Evolutionary conservation across 495 filamentous ascomycete genomes (phyloP), one percentile per base, ranked within the genome.

Genomic region (Neurospora sp.): DNA sequence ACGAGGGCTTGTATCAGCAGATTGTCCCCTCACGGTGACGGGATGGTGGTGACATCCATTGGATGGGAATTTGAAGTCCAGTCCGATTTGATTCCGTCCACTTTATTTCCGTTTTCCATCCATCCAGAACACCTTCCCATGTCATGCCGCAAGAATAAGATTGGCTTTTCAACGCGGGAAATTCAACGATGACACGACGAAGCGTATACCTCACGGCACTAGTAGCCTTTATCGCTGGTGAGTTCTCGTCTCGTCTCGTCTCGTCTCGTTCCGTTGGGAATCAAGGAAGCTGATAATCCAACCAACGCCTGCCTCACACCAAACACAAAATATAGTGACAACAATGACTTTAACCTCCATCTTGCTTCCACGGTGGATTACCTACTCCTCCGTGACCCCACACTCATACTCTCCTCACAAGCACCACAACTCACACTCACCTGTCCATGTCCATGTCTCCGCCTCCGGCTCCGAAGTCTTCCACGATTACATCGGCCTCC

Each of bases 341-440:
- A 89, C 85, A 20, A 85, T 97, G 78, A 96, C 93, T 27, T 82
- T 98, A 42, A 84, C 88, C 37, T 86, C 91, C 40, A 93, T 95
- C 77, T 79, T 91, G 59, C 83, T 91, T 38, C 93, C 95, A 0
- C 85, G 87, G 76, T 98, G 95, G 95, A 85, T 97, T 71, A 89
- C 88, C 70, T 95, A 91, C 83, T 37, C 35, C 83, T 84, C 89
- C 71, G 90, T 88, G 69, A 83, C 86, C 65, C 84, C 88, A 35
- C 61, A 31, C 72, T 83, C 44, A 11, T 4, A 27, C 10, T 27
- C 48, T 7, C 11, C 4, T 37, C 20, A 59, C 48, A 59, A 2
- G 20, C 48, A 27, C 46, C 9, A 35, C 31, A 4, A 35, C 31
- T 35, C 31, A 35, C 31, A 53, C 46, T 53, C 20, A 59, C 48